Evolutionary conservation across 192 early-diverging fungal species (phyloP).

Genomic region (Coemansia sp.): DNA sequence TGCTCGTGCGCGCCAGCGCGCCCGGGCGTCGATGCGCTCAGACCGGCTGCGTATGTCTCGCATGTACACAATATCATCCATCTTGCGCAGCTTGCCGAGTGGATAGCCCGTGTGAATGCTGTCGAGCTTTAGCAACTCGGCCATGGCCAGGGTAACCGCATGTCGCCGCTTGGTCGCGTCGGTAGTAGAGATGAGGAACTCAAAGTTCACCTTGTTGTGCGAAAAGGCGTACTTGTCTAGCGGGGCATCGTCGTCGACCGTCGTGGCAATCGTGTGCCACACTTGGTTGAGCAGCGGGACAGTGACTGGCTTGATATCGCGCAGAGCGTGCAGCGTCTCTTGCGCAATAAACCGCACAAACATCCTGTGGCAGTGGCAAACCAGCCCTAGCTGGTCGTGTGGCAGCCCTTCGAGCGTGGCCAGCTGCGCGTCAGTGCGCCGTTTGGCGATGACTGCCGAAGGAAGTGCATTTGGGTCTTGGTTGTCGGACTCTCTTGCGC

Average conservation of each 20-base stretch:
- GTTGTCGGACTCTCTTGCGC: neutral
- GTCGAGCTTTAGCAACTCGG: slow-evolving; percentile 38
- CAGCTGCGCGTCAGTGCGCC: slow-evolving; percentile 38
- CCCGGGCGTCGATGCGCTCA: slow-evolving; percentile 26
- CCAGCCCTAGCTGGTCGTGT: slow-evolving; percentile 42
- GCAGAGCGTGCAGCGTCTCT: slow-evolving; percentile 46
- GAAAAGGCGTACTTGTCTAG: slow-evolving; percentile 45
- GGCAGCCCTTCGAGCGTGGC: slow-evolving; percentile 42
- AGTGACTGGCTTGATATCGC: slow-evolving; percentile 44
- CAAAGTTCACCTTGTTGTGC: slow-evolving; percentile 36
- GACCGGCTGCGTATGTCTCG: slow-evolving; percentile 46
- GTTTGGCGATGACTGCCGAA: slow-evolving; percentile 36
- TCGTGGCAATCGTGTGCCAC: slow-evolving; percentile 51
- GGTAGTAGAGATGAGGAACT: slow-evolving; percentile 28
- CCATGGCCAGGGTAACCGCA: slow-evolving; percentile 33
- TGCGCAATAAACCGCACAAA: slow-evolving; percentile 49
- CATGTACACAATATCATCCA: slow-evolving; percentile 44
- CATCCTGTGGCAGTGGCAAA: slow-evolving; percentile 41
- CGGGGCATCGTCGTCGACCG: slow-evolving; percentile 46
- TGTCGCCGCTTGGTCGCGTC: slow-evolving; percentile 28
- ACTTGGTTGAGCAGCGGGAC: slow-evolving; percentile 43
- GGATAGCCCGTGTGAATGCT: slow-evolving; percentile 9
- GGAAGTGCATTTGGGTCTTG: slow-evolving; percentile 19
- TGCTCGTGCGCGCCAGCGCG: slow-evolving; percentile 27
- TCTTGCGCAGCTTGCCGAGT: slow-evolving; percentile 27